Conservation (phyloP, 116 monocot genomes). For the Phalaenopsis hybrid region DNA sequence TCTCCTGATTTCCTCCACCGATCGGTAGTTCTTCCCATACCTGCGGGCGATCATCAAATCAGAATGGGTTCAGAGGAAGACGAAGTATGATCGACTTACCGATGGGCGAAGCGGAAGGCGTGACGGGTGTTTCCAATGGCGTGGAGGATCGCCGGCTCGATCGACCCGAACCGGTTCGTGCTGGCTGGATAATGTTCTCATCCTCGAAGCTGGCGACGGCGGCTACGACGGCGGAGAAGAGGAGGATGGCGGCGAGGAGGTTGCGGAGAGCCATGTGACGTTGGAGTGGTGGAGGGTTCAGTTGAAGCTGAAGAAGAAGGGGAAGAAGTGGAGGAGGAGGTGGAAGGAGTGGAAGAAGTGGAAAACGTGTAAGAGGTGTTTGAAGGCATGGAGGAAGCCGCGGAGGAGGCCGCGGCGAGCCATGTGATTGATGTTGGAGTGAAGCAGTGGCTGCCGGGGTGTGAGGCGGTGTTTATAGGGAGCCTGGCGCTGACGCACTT, state of each 20-base stretch:
- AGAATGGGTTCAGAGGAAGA: not conserved
- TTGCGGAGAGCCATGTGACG: not conserved
- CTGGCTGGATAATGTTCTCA: conserved; percentile 33
- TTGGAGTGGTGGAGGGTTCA: not conserved
- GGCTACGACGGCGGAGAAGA: conserved; percentile 8
- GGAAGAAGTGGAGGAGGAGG: no score
- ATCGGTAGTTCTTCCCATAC: conserved; percentile 38
- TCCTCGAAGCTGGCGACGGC: conserved; percentile 22
- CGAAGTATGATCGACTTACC: conserved; percentile 11
- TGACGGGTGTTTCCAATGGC: conserved; percentile 29
- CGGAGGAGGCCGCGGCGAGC: no score
- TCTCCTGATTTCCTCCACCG: conserved; percentile 26
- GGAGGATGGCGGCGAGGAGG: conserved; percentile 10
- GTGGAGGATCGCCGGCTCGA: conserved; percentile 26
- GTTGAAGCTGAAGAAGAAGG: no score
- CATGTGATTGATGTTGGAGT: no score
- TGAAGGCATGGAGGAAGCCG: no score
- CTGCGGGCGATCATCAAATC: conserved; percentile 10
- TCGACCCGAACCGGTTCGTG: conserved; percentile 26
- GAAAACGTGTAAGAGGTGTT: no score
- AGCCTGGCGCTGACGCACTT: no score
- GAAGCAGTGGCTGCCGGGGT: no score
- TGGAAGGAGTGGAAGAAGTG: no score
- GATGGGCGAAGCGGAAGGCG: conserved; percentile 27
- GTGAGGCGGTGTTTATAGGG: no score